Percentiles rank a stretch among this genome's conserved stretches.
phyloP scores from a whole-genome alignment of 345 rosid species.

The Eucalyptus sideroxylon region DNA sequence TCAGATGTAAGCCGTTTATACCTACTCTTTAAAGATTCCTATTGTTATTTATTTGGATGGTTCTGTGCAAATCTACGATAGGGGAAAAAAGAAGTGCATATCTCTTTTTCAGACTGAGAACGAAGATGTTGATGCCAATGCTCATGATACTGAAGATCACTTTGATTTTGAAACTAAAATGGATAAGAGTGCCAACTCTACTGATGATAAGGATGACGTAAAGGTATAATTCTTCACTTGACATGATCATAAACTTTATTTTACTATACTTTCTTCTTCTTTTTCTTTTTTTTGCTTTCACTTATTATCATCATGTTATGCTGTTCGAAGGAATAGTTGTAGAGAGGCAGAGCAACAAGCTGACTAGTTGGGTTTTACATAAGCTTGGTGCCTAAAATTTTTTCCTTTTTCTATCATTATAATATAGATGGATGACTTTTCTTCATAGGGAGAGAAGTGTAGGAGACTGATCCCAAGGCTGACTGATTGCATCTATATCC shows the following conservation, averaged over 20 bases:
- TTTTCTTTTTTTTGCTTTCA: too few species aligned
- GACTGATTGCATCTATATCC: too few species aligned
- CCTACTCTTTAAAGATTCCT: neutral
- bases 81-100: neutral
- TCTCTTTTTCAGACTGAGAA: neutral
- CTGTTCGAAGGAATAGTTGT: too few species aligned
- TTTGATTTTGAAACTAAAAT: neutral
- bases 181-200: neutral
- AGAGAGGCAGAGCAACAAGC: too few species aligned
- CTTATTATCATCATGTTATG: too few species aligned
- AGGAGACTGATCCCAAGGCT: too few species aligned
- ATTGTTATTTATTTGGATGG: neutral
- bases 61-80: neutral
- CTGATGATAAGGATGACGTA: neutral
- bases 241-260: neutral
- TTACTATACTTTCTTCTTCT: neutral
- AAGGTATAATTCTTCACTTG: neutral
- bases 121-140: constrained; percentile 6
- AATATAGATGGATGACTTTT: too few species aligned
- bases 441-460: too few species aligned
- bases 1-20: neutral
- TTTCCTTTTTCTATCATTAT: too few species aligned
- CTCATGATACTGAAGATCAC: neutral
- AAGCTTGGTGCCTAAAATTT: too few species aligned
- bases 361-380: too few species aligned